phyloP scores from a whole-genome alignment of 129 eudicot genomes.

The Gnaphalium uliginosum region DNA sequence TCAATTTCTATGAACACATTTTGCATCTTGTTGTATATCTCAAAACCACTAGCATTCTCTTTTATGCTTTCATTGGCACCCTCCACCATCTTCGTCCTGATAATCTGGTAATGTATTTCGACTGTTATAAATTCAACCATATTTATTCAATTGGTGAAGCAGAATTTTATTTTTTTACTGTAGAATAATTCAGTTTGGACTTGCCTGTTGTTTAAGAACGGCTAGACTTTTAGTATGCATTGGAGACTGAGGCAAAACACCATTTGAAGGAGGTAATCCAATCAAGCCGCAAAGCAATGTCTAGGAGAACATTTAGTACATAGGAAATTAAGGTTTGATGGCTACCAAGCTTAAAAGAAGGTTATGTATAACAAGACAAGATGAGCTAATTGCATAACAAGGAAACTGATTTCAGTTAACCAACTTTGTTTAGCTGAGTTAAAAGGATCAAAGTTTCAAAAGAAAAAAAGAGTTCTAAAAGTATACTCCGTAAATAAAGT shows the following conservation, averaged over 20 bases:
- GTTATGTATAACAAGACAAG: neutral
- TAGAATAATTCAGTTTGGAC: neutral
- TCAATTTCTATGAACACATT: slow-evolving; percentile 47
- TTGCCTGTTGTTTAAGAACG: slow-evolving; percentile 40
- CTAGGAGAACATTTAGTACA: slow-evolving; percentile 18
- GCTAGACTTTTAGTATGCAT: slow-evolving; percentile 60
- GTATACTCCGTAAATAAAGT: too few relatives aligned
- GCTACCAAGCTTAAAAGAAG: neutral
- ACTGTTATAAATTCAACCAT: neutral
- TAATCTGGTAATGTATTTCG: slow-evolving; percentile 34
- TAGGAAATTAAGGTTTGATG: neutral
- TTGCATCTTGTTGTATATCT: slow-evolving; percentile 47
- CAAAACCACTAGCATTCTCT: slow-evolving; percentile 34
- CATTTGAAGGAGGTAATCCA: slow-evolving; percentile 59
- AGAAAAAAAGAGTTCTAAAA: neutral
- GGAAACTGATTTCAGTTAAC: neutral
- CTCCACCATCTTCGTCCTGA: slow-evolving; percentile 45
- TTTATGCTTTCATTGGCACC: slow-evolving; percentile 49
- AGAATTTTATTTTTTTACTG: neutral
- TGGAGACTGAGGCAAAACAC: slow-evolving; percentile 55
- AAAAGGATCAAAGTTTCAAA: neutral
- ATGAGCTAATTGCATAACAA: neutral
- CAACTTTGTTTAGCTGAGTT: neutral
- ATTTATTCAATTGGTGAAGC: neutral
- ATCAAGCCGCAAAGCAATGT: slow-evolving; percentile 47